A percentile compares a stretch with the other conserved stretches of the same genome.
These are phyloP conservation scores for Sporothrix sp. DNA, from an alignment of 2,329 filamentous ascomycete genomes.

Conservation along the genomic window DNA sequence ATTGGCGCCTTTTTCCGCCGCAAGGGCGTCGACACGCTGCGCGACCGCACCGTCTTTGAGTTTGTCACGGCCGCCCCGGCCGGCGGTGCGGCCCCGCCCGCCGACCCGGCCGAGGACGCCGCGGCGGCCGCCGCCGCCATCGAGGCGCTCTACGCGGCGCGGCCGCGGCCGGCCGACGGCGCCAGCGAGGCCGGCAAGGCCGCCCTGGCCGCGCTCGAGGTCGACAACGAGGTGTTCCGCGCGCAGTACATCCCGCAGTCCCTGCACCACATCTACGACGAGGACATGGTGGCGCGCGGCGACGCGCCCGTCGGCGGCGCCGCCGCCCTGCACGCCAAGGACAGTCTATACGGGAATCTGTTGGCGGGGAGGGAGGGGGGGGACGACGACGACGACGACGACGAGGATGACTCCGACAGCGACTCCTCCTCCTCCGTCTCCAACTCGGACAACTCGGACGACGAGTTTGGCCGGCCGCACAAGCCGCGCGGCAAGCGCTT, in stretches of 20 bases:
- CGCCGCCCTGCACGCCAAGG: constrained; percentile 48
- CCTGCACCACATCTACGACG: constrained; percentile 89
- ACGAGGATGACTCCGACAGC: constrained; percentile 30
- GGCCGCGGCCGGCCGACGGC: constrained; percentile 32
- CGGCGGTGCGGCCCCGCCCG: constrained; percentile 42
- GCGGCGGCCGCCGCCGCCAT: constrained; percentile 46
- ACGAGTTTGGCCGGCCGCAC: constrained; percentile 40
- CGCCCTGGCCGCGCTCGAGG: constrained; percentile 49
- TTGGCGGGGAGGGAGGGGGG: constrained; percentile 54
- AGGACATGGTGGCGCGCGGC: constrained; percentile 60
- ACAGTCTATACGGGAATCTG: constrained; percentile 63
- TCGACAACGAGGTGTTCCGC: constrained; percentile 86
- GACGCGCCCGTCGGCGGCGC: constrained; percentile 38
- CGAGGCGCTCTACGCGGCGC: constrained; percentile 55
- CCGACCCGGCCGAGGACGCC: constrained; percentile 33
- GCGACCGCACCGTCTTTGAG: constrained; percentile 71
- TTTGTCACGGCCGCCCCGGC: constrained; percentile 64
- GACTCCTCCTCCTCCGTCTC: constrained; percentile 16
- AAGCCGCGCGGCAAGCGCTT: constrained; percentile 72
- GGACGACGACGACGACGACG: constrained; percentile 20
- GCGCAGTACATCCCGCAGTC: constrained; percentile 96
- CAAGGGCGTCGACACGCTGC: constrained; percentile 73
- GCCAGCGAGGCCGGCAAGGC: constrained; percentile 14
- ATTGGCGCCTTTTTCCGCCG: constrained; percentile 84
- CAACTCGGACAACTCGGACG: constrained; percentile 35